Percentiles rank a stretch among this genome's conserved stretches.
Conservation (phyloP, 441 rosid genomes). For the Pelargonium hybrid region DNA sequence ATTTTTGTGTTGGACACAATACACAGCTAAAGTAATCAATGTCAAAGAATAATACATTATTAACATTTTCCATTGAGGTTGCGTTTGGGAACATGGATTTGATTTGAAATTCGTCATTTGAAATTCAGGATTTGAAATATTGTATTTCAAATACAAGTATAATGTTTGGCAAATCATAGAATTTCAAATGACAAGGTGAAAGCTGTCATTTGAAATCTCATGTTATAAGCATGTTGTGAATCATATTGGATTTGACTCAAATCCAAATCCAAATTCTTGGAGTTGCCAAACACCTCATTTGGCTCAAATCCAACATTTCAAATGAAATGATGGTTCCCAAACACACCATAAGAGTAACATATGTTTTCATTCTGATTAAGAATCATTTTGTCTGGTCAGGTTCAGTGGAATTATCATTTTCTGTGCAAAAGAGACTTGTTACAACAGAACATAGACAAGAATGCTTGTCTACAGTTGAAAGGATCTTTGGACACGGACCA, state of each 20-base stretch:
- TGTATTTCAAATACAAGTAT: no score
- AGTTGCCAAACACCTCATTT: background rate
- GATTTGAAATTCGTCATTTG: no score
- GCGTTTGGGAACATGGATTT: no score
- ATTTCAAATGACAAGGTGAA: no score
- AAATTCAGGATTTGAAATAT: no score
- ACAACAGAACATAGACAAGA: slow-evolving; percentile 48
- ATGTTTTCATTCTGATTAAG: background rate
- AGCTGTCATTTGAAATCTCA: no score
- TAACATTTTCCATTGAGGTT: background rate
- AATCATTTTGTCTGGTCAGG: slow-evolving; percentile 24
- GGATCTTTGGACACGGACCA: slow-evolving; percentile 42
- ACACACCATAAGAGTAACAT: background rate
- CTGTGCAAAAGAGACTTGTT: slow-evolving; percentile 31
- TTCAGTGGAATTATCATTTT: slow-evolving; percentile 22
- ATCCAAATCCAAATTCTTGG: no score
- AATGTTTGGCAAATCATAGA: no score
- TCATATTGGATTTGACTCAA: no score
- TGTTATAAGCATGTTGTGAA: no score
- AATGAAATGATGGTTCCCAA: no score
- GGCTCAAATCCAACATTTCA: no score
- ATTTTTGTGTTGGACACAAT: background rate
- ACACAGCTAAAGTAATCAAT: background rate
- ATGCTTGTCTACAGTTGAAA: slow-evolving; percentile 45
- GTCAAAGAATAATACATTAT: background rate